These are phyloP conservation scores for Inga leiocalycina DNA, from an alignment of 306 rosid genomes.

Conservation along the genomic window DNA sequence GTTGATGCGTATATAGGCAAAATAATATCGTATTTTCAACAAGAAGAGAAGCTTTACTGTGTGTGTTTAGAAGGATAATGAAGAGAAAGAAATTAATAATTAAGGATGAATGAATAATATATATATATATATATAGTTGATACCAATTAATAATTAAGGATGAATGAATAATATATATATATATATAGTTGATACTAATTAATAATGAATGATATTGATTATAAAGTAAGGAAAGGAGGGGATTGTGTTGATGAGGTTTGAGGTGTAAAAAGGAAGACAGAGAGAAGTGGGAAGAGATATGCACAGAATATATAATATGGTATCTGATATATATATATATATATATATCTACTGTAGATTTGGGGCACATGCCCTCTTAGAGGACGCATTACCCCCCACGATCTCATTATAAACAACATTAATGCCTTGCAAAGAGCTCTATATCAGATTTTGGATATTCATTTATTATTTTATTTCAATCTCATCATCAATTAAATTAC, in stretches of 20 bases:
- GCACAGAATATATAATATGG: not conserved
- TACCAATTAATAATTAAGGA: not conserved
- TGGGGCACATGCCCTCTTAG: not conserved
- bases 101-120: not conserved
- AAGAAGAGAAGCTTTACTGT: not conserved
- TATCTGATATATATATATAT: not conserved
- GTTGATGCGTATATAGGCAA: no score
- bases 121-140: no score
- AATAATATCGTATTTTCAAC: not conserved
- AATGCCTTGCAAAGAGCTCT: not conserved
- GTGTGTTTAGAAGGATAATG: not conserved
- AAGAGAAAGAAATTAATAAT: not conserved
- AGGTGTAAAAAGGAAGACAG: not conserved
- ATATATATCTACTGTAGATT: not conserved
- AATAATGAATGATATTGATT: no score
- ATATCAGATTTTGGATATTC: not conserved
- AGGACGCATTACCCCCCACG: not conserved
- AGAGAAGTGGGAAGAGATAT: not conserved
- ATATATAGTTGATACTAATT: no score
- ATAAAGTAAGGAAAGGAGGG: not conserved
- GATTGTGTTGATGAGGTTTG: not conserved
- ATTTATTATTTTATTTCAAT: no score
- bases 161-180: no score
- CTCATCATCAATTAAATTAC: not conserved
- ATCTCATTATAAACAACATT: not conserved